A percentile compares a stretch with the other conserved stretches of the same genome.
Evolutionary conservation across 345 rosid genomes (phyloP).

Genomic region (Hibiscus tridactylites): DNA sequence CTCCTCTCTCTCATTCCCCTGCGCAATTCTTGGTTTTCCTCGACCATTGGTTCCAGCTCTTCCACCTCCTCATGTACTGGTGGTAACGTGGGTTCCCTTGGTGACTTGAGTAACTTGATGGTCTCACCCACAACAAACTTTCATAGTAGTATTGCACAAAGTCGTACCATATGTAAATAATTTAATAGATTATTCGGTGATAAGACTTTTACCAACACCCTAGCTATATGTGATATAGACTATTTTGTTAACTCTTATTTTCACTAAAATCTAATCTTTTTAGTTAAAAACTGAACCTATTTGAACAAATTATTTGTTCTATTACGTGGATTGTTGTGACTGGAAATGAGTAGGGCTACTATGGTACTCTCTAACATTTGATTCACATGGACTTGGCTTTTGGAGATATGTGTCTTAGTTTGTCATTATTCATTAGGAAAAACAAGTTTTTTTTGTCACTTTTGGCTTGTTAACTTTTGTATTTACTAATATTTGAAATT

Average conservation of each 20-base stretch:
- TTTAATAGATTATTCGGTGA: not conserved
- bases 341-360: not conserved
- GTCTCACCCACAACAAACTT: too few species aligned
- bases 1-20: too few species aligned
- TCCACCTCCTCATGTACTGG: too few species aligned
- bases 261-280: not conserved
- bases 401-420: not conserved
- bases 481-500: not conserved
- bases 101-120: too few species aligned
- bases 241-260: not conserved
- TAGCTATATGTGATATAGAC: not conserved
- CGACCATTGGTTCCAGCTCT: too few species aligned
- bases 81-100: too few species aligned
- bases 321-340: not conserved
- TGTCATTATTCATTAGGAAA: not conserved
- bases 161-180: not conserved
- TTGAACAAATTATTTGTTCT: not conserved
- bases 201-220: not conserved
- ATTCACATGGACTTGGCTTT: not conserved
- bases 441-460: not conserved
- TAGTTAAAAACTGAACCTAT: not conserved
- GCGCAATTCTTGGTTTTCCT: too few species aligned
- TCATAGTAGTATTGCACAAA: not conserved
- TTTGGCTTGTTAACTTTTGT: not conserved
- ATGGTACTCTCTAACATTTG: not conserved